Evolutionary conservation across 2,329 filamentous ascomycete genomes (phyloP), one percentile per base, ranked within the genome.

Genomic region (Hymenoscyphus fructigenus): DNA sequence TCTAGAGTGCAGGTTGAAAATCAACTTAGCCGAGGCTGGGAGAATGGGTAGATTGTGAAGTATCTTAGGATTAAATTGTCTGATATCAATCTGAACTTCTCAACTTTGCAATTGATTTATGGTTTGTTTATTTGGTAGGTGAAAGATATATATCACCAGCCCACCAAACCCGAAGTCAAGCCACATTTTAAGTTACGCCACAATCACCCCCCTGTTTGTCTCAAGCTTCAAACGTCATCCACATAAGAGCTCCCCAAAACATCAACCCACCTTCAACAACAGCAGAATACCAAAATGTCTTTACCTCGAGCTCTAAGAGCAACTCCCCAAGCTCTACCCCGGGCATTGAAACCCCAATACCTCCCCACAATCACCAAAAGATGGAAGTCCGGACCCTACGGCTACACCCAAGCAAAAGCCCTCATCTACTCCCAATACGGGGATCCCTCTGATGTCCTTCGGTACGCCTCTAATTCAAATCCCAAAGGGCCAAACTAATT

Each of bases 381-480:
- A 66, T 73, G 68, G 70, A 83, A 85, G 70, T 84, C 83, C 53
- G 83, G 82, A 26, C 75, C 86, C 0, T 93, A 92, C 75, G 91
- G 91, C 73, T 95, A 95, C 79, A 91, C 90, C 53, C 91, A 94
- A 78, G 89, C 91, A 69, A 93, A 93, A 80, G 86, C 89, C n/a
- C 86, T 95, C 69, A 87, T 91, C 57, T 92, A 91, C 77, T 85
- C 86, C 50, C 83, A 89, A 67, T 87, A 89, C 75, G 91, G 92
- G 75, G 90, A 93, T 76, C 91, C 91, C 0, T 82, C 83, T 53
- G 86, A 92, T 70, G 90, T 92, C 1, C 76, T 91, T 36, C 84
- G 79, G 87, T 88, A 75, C 57, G 81, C 69, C 38, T 34, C 41
- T 56, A 5, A n/a, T 34, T 6, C 10, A 2, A 36, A 7, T 47